These are phyloP conservation scores for Daldinia concentrica DNA, from an alignment of 495 filamentous ascomycete genomes.

Conservation along the genomic window DNA sequence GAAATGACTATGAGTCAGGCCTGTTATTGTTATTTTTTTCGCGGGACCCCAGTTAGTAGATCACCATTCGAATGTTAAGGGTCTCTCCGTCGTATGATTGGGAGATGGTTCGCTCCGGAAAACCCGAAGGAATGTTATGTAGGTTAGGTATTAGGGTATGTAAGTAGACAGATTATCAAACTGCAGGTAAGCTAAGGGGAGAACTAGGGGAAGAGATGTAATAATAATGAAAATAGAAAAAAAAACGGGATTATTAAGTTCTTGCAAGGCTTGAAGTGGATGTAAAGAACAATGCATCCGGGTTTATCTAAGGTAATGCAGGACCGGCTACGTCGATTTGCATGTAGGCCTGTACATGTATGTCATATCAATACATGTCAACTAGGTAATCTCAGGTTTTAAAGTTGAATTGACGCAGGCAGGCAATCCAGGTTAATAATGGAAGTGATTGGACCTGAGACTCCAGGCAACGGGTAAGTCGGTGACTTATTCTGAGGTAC, in stretches of 20 bases:
- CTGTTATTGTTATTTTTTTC: slow-evolving; percentile 24
- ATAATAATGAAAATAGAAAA: slow-evolving; percentile 3
- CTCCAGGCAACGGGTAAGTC: slow-evolving; percentile 14
- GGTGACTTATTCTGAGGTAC: slow-evolving; percentile 16
- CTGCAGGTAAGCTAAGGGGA: slow-evolving; percentile 4
- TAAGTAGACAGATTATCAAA: slow-evolving; percentile 4
- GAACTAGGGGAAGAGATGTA: not conserved
- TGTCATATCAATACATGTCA: not conserved
- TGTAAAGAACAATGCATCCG: slow-evolving; percentile 6
- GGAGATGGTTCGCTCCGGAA: slow-evolving; percentile 34
- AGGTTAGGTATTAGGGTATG: slow-evolving; percentile 11
- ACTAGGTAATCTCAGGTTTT: not conserved
- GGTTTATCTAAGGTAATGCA: slow-evolving; percentile 11
- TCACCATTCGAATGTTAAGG: slow-evolving; percentile 14
- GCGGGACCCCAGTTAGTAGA: slow-evolving; percentile 23
- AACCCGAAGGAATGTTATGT: slow-evolving; percentile 38
- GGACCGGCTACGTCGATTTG: not conserved
- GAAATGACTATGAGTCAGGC: slow-evolving; percentile 33
- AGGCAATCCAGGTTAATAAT: slow-evolving; percentile 6
- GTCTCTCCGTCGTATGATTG: slow-evolving; percentile 38
- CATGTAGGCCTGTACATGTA: not conserved
- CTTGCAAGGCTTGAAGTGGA: not conserved
- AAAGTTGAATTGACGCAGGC: not conserved
- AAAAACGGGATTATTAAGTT: slow-evolving; percentile 5
- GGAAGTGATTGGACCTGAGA: slow-evolving; percentile 1